Evolutionary conservation across 176 grass and related monocot species (phyloP).

Genomic region (Elymus sibiricus): DNA sequence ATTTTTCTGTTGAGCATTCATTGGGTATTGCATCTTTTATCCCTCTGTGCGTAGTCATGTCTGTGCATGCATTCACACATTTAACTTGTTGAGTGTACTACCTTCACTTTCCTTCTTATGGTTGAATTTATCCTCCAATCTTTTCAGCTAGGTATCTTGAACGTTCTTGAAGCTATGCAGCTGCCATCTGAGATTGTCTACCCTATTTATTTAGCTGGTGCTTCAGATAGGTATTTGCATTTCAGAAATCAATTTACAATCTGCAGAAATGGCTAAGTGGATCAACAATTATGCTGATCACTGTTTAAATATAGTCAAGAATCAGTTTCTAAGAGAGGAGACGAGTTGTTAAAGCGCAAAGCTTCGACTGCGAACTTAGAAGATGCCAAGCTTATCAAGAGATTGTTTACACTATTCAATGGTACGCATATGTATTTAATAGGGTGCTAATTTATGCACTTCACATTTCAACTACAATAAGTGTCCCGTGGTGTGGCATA

Average conservation of each 20-base stretch:
- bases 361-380: constrained; percentile 78
- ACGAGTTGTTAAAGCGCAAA: constrained; percentile 71
- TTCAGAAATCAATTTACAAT: constrained; percentile 12
- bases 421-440: constrained; percentile 47
- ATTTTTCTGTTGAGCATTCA: not conserved
- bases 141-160: constrained; percentile 88
- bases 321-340: constrained; percentile 86
- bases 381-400: constrained; percentile 68
- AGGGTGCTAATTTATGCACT: not conserved
- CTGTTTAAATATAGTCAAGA: constrained; percentile 67
- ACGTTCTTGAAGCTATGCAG: constrained; percentile 83
- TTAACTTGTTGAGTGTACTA: constrained; percentile 18
- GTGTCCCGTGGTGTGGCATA: not conserved
- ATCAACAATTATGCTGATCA: constrained; percentile 27
- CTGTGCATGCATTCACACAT: constrained; percentile 1
- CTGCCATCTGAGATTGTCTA: constrained; percentile 69
- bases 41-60: not conserved
- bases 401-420: constrained; percentile 74
- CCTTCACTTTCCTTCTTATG: constrained; percentile 22
- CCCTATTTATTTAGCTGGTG: constrained; percentile 79
- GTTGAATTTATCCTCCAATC: constrained; percentile 23
- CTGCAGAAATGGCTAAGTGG: constrained; percentile 12
- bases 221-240: constrained; percentile 75
- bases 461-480: constrained; percentile 13
- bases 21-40: not conserved